Percentiles rank a stretch among this genome's conserved stretches.
Conservation (phyloP, 139 green algal species). For the Desmodesmus armatus region DNA sequence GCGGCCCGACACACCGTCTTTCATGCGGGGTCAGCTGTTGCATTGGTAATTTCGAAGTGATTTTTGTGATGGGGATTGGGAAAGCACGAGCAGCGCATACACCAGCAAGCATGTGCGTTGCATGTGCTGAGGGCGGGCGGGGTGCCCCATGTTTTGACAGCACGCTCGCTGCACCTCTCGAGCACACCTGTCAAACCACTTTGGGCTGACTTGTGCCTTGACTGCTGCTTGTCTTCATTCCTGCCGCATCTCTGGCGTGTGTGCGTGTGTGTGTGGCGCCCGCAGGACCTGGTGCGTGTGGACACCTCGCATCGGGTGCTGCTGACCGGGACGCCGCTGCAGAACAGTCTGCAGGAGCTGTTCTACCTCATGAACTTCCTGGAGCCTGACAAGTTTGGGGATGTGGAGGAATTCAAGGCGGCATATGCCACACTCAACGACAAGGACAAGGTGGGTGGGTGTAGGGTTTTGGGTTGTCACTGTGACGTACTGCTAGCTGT, state of each 20-base stretch:
- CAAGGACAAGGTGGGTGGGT: conserved; percentile 67
- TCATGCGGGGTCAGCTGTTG: too few species aligned
- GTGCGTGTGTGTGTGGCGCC: conserved; percentile 33
- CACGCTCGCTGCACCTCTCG: too few species aligned
- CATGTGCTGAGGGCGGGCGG: too few species aligned
- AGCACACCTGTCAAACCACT: too few species aligned
- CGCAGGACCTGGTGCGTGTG: conserved; percentile 68
- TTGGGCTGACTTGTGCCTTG: too few species aligned
- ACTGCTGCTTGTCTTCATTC: neutral
- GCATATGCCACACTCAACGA: conserved; percentile 59
- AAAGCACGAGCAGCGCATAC: too few species aligned
- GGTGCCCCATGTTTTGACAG: too few species aligned
- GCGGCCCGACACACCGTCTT: neutral
- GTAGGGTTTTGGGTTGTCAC: too few species aligned
- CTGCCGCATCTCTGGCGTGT: neutral
- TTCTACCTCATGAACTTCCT: conserved; percentile 88
- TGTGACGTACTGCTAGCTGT: too few species aligned
- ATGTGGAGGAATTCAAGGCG: conserved; percentile 68
- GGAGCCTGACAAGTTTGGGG: conserved; percentile 77
- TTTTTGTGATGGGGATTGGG: too few species aligned
- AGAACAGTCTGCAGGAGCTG: conserved; percentile 86
- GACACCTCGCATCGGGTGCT: conserved; percentile 63
- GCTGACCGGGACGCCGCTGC: conserved; percentile 81
- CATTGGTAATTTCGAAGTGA: too few species aligned
- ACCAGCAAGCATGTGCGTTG: too few species aligned